Evolutionary conservation across 495 filamentous ascomycete genomes (phyloP).

Genomic region (Patellaria atrata): DNA sequence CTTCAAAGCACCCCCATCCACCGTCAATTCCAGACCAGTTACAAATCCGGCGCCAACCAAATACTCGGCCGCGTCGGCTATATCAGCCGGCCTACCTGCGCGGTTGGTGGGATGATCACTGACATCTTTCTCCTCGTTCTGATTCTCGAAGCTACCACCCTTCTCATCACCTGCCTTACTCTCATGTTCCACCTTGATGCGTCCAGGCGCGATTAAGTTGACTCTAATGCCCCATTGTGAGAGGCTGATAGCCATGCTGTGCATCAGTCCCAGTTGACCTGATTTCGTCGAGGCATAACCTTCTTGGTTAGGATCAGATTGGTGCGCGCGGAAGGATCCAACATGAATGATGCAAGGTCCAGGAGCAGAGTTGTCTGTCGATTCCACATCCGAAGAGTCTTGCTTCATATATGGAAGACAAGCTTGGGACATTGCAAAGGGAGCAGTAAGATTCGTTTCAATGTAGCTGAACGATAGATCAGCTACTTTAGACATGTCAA

Average conservation of each 20-base stretch:
- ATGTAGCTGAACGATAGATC: no score
- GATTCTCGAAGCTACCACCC: slow-evolving; percentile 9
- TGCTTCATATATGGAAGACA: slow-evolving; percentile 24
- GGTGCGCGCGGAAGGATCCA: slow-evolving; percentile 23
- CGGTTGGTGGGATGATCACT: slow-evolving; percentile 18
- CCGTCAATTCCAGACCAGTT: slow-evolving; percentile 18
- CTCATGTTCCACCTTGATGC: slow-evolving; percentile 26
- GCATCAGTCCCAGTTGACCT: slow-evolving; percentile 32
- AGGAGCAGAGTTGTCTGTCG: slow-evolving; percentile 2
- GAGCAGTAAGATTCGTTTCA: slow-evolving; percentile 26
- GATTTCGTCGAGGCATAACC: slow-evolving; percentile 38
- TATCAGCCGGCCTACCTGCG: slow-evolving; percentile 16
- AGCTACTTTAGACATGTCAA: background rate
- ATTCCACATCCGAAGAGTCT: background rate
- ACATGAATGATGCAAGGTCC: slow-evolving; percentile 23
- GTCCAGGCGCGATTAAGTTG: slow-evolving; percentile 24
- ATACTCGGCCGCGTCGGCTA: slow-evolving; percentile 18
- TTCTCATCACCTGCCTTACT: slow-evolving; percentile 22
- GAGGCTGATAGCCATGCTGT: slow-evolving; percentile 32
- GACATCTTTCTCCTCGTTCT: slow-evolving; percentile 15
- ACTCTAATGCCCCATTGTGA: slow-evolving; percentile 20
- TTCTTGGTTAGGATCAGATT: slow-evolving; percentile 28
- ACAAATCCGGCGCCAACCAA: slow-evolving; percentile 18
- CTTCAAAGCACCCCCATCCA: slow-evolving; percentile 18
- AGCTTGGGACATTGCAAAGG: slow-evolving; percentile 27